Conservation (phyloP, 768 basidiomycete species). For the Leccinum uliginosum region DNA sequence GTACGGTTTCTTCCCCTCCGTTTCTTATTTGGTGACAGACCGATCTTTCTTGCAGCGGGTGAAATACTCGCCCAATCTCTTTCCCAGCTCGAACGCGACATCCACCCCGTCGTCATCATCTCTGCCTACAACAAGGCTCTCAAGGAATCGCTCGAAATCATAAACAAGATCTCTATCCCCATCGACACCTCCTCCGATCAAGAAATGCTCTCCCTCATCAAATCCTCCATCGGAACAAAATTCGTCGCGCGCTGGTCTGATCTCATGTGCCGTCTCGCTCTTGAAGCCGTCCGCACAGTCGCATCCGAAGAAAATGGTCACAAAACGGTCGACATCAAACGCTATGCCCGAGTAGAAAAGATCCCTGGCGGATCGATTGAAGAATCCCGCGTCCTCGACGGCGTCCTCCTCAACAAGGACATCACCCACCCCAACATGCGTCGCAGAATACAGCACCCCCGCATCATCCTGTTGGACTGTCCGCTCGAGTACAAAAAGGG, state of each 20-base stretch:
- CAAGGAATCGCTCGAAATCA: constrained; percentile 84
- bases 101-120: constrained; percentile 99
- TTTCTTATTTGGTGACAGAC: neutral
- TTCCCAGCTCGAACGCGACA: constrained; percentile 90
- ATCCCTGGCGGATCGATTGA: constrained; percentile 98
- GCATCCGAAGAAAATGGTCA: constrained; percentile 69
- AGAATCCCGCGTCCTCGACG: constrained; percentile 77
- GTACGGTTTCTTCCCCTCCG: constrained; percentile 40
- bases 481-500: constrained; percentile 99
- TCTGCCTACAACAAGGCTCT: constrained; percentile 96
- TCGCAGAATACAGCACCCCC: constrained; percentile 80
- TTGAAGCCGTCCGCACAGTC: constrained; percentile 89
- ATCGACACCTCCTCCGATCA: constrained; percentile 82
- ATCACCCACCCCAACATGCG: constrained; percentile 98
- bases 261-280: constrained; percentile 93
- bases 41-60: constrained; percentile 52
- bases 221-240: constrained; percentile 97
- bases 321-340: constrained; percentile 95
- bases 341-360: constrained; percentile 97
- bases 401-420: constrained; percentile 98
- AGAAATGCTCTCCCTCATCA: constrained; percentile 95
- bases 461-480: constrained; percentile 88
- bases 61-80: constrained; percentile 96
- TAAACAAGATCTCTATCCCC: constrained; percentile 82
- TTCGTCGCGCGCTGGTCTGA: constrained; percentile 96